Evolutionary conservation across 345 rosid genomes (phyloP).

Genomic region (Pseudoturritis turrita): DNA sequence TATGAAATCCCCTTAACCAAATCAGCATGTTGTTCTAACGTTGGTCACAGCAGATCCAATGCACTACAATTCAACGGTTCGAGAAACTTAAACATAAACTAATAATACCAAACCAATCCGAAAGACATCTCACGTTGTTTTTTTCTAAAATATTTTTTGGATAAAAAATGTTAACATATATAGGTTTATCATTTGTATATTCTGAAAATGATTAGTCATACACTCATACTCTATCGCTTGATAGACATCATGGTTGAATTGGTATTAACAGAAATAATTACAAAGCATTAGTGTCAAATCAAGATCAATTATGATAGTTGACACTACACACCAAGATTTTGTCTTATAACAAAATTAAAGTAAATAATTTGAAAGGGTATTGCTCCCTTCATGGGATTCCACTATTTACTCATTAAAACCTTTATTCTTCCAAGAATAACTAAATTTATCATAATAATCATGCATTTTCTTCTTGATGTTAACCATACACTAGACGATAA

Average conservation of each 20-base stretch:
- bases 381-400: slow-evolving; percentile 17
- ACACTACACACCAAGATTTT: slow-evolving; percentile 23
- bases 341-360: slow-evolving; percentile 6
- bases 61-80: too few species aligned
- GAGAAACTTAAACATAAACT: too few species aligned
- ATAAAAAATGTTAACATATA: not conserved
- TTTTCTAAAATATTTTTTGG: not conserved
- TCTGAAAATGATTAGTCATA: slow-evolving; percentile 4
- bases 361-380: not conserved
- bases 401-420: not conserved
- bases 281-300: slow-evolving; percentile 16
- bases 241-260: slow-evolving; percentile 6
- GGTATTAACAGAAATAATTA: not conserved
- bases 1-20: too few species aligned
- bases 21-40: too few species aligned
- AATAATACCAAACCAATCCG: too few species aligned
- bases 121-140: not conserved
- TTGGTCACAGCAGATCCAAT: too few species aligned
- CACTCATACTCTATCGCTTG: not conserved
- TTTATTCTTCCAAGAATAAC: not conserved
- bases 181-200: not conserved
- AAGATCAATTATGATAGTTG: slow-evolving; percentile 12
- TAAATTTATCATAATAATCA: not conserved
- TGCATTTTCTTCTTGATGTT: not conserved
- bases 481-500: not conserved